A percentile compares a stretch with the other conserved stretches of the same genome.
phyloP scores from a whole-genome alignment of 768 basidiomycete genomes.

The Suillus americanus region DNA sequence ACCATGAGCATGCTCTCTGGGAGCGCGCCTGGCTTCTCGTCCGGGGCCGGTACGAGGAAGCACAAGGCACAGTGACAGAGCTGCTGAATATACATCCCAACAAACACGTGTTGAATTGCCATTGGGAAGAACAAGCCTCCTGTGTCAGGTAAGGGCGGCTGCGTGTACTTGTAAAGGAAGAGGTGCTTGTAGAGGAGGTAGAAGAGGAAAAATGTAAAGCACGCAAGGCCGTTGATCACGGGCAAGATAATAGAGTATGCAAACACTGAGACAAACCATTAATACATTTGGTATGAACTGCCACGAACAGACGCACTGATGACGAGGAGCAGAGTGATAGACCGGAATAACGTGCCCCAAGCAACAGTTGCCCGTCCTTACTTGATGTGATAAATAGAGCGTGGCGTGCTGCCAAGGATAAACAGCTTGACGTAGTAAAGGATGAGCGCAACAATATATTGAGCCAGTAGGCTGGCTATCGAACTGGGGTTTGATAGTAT shows the following conservation, averaged over 20 bases:
- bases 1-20: conserved; percentile 84
- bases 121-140: conserved; percentile 96
- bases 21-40: conserved; percentile 53
- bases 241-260: conserved; percentile 90
- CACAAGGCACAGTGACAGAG: conserved; percentile 84
- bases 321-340: conserved; percentile 74
- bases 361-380: conserved; percentile 63
- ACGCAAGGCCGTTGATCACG: conserved; percentile 88
- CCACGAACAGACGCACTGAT: conserved; percentile 56
- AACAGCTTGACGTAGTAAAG: conserved; percentile 91
- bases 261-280: conserved; percentile 41
- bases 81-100: conserved; percentile 91
- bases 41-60: conserved; percentile 73
- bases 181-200: conserved; percentile 86
- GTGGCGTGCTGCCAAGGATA: conserved; percentile 85
- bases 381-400: conserved; percentile 82
- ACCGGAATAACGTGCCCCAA: conserved; percentile 77
- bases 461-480: conserved; percentile 70
- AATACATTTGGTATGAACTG: conserved; percentile 4
- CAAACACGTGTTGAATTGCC: conserved; percentile 91
- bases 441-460: conserved; percentile 66
- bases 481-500: conserved; percentile 68
- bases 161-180: conserved; percentile 78
- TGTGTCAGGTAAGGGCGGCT: conserved; percentile 69
- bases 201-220: conserved; percentile 79